A percentile compares a stretch with the other conserved stretches of the same genome.
Evolutionary conservation across 495 filamentous ascomycete genomes (phyloP).

Genomic region (Thozetella sp.): DNA sequence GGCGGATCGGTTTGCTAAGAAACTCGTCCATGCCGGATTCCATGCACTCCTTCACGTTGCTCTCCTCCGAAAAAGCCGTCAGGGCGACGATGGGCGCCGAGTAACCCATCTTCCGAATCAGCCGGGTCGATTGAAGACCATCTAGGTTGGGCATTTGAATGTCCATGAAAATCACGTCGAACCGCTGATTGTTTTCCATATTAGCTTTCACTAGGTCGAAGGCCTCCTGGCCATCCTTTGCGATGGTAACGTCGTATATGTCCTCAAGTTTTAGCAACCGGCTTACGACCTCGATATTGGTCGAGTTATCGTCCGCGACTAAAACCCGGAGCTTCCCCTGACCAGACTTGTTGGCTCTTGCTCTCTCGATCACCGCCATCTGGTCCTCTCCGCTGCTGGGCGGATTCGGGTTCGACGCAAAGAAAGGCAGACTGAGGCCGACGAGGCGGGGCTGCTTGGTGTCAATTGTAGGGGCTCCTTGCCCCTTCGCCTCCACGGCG

Average conservation of each 20-base stretch:
- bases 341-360: constrained; percentile 51
- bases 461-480: constrained; percentile 29
- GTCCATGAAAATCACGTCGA: constrained; percentile 93
- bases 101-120: constrained; percentile 87
- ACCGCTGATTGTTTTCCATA: constrained; percentile 71
- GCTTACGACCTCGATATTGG: constrained; percentile 90
- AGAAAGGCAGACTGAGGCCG: constrained; percentile 85
- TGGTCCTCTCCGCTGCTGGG: constrained; percentile 35
- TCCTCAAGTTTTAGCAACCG: constrained; percentile 58
- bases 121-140: constrained; percentile 82
- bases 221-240: constrained; percentile 88
- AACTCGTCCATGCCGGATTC: constrained; percentile 77
- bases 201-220: constrained; percentile 80
- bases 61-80: constrained; percentile 88
- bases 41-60: constrained; percentile 84
- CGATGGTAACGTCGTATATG: constrained; percentile 72
- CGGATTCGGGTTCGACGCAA: constrained; percentile 57
- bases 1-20: constrained; percentile 77
- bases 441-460: constrained; percentile 72
- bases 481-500: constrained; percentile 23
- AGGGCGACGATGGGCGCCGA: constrained; percentile 88
- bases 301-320: constrained; percentile 93
- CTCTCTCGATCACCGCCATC: constrained; percentile 46
- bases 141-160: constrained; percentile 95
- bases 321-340: constrained; percentile 74